phyloP scores from a whole-genome alignment of 768 basidiomycete species.

The Pulveroboletus sp. region DNA sequence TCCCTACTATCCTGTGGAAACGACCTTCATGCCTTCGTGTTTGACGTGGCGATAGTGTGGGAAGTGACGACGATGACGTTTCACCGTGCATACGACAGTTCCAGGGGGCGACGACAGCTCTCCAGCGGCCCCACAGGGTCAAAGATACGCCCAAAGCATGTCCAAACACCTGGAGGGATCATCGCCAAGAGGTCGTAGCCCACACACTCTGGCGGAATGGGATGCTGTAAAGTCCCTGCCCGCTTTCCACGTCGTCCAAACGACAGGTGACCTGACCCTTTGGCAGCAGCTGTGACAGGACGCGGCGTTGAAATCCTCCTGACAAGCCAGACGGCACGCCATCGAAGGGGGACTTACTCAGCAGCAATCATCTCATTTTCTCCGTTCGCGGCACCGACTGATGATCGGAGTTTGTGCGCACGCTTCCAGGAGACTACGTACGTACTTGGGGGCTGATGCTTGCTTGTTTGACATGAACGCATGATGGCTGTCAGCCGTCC shows the following conservation, averaged over 20 bases:
- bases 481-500: not conserved
- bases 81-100: no score
- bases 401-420: conserved; percentile 3
- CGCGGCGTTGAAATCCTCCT: no score
- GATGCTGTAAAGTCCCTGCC: conserved; percentile 4
- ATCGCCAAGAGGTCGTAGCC: not conserved
- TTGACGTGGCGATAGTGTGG: conserved; percentile 2
- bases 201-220: not conserved
- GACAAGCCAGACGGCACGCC: no score
- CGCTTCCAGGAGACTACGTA: not conserved
- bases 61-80: not conserved
- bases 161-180: not conserved
- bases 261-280: no score
- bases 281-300: conserved; percentile 8
- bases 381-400: conserved; percentile 5
- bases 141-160: not conserved
- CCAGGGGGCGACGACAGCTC: no score
- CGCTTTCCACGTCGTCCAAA: conserved; percentile 1
- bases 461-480: not conserved
- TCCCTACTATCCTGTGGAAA: not conserved
- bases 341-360: no score
- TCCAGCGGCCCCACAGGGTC: no score
- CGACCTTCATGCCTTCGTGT: not conserved
- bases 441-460: not conserved
- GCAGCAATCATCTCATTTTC: not conserved